These are phyloP conservation scores for Conringia planisiliqua DNA, from an alignment of 345 rosid species.

Conservation along the genomic window DNA sequence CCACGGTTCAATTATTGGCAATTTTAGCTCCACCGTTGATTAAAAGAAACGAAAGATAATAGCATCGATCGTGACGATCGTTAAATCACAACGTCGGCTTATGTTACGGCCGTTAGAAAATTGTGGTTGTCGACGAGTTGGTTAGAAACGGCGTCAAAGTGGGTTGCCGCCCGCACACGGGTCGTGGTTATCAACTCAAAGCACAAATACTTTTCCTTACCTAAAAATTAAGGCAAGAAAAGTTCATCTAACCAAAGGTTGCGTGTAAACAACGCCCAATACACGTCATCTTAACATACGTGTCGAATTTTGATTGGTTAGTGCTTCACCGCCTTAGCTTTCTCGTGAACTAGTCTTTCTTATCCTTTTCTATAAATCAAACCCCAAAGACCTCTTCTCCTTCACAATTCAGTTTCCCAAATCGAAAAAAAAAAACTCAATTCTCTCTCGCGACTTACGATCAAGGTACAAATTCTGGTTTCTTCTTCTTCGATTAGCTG, in stretches of 20 bases:
- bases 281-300: conserved; percentile 6
- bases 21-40: conserved; percentile 4
- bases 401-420: background rate
- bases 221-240: background rate
- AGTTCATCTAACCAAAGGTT: background rate
- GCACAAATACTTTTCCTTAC: conserved; percentile 23
- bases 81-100: conserved; percentile 4
- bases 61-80: conserved; percentile 3
- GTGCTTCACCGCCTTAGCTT: conserved; percentile 13
- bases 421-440: background rate
- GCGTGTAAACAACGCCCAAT: conserved; percentile 16
- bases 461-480: background rate
- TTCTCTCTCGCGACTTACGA: background rate
- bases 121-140: background rate
- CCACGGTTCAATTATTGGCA: background rate
- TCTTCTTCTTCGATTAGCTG: background rate
- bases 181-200: conserved; percentile 23
- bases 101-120: conserved; percentile 4
- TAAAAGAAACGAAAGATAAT: background rate
- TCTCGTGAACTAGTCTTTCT: conserved; percentile 22
- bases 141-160: conserved; percentile 15
- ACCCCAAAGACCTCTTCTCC: background rate
- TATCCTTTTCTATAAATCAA: background rate
- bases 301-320: background rate
- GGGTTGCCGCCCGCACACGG: background rate